Conservation (phyloP, 225 moss, liverwort and hornwort species). For the Asterella californica region DNA sequence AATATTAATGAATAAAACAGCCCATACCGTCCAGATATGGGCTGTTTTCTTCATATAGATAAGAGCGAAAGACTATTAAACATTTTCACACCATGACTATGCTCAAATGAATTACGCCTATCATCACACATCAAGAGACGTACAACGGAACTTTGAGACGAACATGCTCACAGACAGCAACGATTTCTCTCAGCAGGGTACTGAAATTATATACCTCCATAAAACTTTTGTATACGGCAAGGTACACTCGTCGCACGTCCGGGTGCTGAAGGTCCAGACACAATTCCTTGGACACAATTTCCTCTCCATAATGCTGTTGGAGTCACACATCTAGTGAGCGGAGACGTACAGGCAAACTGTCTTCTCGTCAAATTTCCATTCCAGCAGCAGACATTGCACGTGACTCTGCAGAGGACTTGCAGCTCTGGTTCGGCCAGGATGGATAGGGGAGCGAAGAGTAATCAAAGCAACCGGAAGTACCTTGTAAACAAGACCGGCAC, state of each 20-base stretch:
- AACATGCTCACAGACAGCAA: too few relatives aligned
- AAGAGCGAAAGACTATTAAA: constrained; percentile 2
- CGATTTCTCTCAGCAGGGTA: background rate
- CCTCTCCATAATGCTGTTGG: constrained; percentile 54
- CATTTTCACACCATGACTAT: background rate
- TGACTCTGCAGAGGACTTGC: background rate
- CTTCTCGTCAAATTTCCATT: background rate
- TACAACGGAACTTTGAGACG: too few relatives aligned
- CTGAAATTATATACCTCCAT: constrained; percentile 63
- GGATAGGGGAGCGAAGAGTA: background rate
- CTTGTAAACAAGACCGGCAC: constrained; percentile 98
- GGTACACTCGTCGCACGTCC: constrained; percentile 74
- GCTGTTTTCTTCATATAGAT: too few relatives aligned
- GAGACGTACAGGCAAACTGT: background rate
- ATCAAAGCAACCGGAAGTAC: constrained; percentile 20
- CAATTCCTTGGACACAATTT: constrained; percentile 70
- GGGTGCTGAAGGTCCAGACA: constrained; percentile 60
- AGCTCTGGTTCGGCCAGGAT: background rate
- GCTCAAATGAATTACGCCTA: constrained; percentile 7
- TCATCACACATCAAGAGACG: too few relatives aligned
- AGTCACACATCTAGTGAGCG: background rate
- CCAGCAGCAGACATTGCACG: background rate
- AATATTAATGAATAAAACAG: too few relatives aligned
- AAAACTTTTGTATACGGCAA: constrained; percentile 89
- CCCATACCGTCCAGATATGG: too few relatives aligned